Evolutionary conservation across 2,329 filamentous ascomycete species (phyloP), one percentile per base, ranked within the genome.

Genomic region (Rhinocladiella mackenziei): DNA sequence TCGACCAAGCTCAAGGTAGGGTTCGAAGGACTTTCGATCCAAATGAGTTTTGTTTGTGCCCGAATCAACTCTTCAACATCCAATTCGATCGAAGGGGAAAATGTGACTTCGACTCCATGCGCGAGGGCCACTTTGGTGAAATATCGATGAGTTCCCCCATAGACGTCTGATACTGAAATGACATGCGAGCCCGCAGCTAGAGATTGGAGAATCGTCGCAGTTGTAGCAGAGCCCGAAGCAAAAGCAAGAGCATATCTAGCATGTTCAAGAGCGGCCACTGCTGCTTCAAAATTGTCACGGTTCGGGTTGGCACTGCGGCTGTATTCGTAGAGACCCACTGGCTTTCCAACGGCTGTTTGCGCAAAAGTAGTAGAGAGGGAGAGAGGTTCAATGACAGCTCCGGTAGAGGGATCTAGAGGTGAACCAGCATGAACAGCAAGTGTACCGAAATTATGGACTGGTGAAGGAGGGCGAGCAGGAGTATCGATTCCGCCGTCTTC

Each of bases 71-170:
- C 78, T 55, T 78, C 77, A 56, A 97, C 83, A 62, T 97, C 87
- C 52, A 88, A 74, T 70, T 95, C 91, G 61, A 98, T 94, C 68
- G 83, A 83, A 7, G 89, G 88, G 4, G 89, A 91, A 68, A 98
- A 98, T 37, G 91, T 94, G 51, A 97, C 92, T 58, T 85, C 81
- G 42, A 98, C 88, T 60, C 91, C 88, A 67, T 98, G 92, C 18
- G 92, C 89, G 60, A 87, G 82, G 45, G 92, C 92, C 38, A 97
- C 92, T 71, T 96, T 89, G 55, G 92, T 98, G 75, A 98, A 98
- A 75, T 98, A 98, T 61, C 92, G 80, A 72, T 98, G 92, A 30
- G 92, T 98, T 58, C 92, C 92, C 58, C 92, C 92, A 67, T 98
- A 98, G 59, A 98, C 89, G 66, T 98, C 92, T 33, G 89, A 94